These are phyloP conservation scores for Pontederia paniculata DNA, from an alignment of 176 grass and related monocot genomes.

Conservation along the genomic window DNA sequence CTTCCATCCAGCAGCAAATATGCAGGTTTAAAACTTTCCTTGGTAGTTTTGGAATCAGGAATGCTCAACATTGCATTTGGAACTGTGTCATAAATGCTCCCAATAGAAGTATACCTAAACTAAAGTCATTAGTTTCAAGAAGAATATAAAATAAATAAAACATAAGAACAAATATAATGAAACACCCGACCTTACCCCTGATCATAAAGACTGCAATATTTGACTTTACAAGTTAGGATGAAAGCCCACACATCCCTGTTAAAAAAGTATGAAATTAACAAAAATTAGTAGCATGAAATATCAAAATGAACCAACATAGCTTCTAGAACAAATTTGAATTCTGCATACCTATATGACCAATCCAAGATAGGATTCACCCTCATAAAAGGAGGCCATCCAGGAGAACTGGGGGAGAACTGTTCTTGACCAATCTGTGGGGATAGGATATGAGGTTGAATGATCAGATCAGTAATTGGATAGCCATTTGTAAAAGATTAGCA, in stretches of 20 bases:
- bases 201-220: slow-evolving; percentile 93
- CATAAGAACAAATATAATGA: slow-evolving; percentile 2
- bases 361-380: slow-evolving; percentile 99
- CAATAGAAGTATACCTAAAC: slow-evolving; percentile 95
- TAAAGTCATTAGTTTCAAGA: slow-evolving; percentile 7
- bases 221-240: slow-evolving; percentile 84
- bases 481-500: too few relatives aligned
- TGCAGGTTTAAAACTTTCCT: slow-evolving; percentile 81
- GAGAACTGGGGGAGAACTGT: slow-evolving; percentile 94
- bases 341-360: slow-evolving; percentile 89
- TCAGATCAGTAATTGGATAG: too few relatives aligned
- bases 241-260: slow-evolving; percentile 98
- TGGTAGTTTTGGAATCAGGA: slow-evolving; percentile 35
- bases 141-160: background rate
- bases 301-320: background rate
- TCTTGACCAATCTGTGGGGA: slow-evolving; percentile 91
- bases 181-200: slow-evolving; percentile 57
- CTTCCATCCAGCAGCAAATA: slow-evolving; percentile 96
- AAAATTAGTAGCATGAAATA: background rate
- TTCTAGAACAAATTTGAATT: too few relatives aligned
- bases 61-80: slow-evolving; percentile 83
- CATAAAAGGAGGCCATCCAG: slow-evolving; percentile 99
- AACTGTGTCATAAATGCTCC: slow-evolving; percentile 96
- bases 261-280: slow-evolving; percentile 23
- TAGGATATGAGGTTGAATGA: slow-evolving; percentile 14